Evolutionary conservation across 2,329 filamentous ascomycete species (phyloP), one percentile per base, ranked within the genome.

Genomic region (Macrophomina tecta): DNA sequence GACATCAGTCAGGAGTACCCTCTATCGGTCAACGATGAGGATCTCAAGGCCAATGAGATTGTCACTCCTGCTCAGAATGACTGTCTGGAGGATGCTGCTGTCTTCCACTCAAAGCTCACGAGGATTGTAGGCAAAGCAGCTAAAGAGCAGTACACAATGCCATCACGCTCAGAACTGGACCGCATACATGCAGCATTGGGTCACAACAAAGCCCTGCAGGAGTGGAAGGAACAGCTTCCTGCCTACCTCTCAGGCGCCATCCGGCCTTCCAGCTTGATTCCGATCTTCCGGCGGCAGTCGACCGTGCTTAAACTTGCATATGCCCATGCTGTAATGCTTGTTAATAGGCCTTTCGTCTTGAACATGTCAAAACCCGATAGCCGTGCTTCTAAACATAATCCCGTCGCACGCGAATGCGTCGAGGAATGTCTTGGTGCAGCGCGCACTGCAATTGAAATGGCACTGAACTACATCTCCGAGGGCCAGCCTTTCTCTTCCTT

Each of bases 1-100:
- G 86, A 90, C 61, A 87, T 89, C 56, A 87, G 90, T 63, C 87
- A 89, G 67, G 82, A 84, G 2, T 80, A 87, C n/a, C 87, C 87
- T 0, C 81, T 82, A 16, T 70, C 78, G 1, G 80, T 87, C 51
- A 86, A 87, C 65, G 87, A 89, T 67, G 83, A 87, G 45, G 82
- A 87, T 36, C 83, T 89, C 76, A 80, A 83, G 70, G 80, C 8
- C 72, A 80, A 38, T 77, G 84, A 30, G 72, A 79, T 7, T 68
- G 36, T 42, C 4, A 40, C 52, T 7, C 52, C 64, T 0, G 58
- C 69, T 3, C 53, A 36, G 60, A 78, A 80, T 38, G 84, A 86
- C 12, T 85, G 84, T 36, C 81, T 85, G 62, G 82, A 86, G n/a
- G 81, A 84, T 65, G 82, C 77, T 45, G 75, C 80, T 46, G 80